Conservation (phyloP, 2,329 filamentous ascomycete species). For the Myriangium duriaei region DNA sequence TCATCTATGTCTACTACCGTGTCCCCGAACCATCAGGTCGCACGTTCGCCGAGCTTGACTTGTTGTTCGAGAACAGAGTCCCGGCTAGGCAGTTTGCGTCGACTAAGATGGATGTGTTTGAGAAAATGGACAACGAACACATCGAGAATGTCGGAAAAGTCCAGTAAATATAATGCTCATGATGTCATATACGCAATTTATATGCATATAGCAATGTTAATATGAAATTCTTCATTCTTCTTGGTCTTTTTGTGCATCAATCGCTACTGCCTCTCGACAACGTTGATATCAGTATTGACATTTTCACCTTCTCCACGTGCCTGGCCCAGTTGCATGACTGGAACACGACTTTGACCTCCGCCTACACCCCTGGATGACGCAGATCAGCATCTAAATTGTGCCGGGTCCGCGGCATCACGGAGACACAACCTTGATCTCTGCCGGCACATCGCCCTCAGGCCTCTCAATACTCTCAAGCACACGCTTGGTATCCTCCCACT, state of each 20-base stretch:
- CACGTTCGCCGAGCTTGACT: slow-evolving; percentile 74
- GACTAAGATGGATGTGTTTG: slow-evolving; percentile 44
- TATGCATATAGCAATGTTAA: background rate
- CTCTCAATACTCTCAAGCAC: slow-evolving; percentile 30
- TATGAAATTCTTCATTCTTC: background rate
- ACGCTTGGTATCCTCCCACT: slow-evolving; percentile 38
- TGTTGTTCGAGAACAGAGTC: slow-evolving; percentile 65
- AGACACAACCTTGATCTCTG: no score
- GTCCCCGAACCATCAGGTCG: slow-evolving; percentile 69
- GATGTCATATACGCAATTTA: background rate
- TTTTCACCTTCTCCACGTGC: no score
- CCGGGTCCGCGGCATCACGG: no score
- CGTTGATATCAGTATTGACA: no score
- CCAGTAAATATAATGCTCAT: background rate
- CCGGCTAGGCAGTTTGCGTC: slow-evolving; percentile 59
- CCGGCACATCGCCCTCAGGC: slow-evolving; percentile 10
- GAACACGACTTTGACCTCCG: no score
- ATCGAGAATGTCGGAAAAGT: slow-evolving; percentile 7
- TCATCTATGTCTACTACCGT: slow-evolving; percentile 70
- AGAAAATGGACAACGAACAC: slow-evolving; percentile 22
- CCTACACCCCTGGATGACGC: no score
- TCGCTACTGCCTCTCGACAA: no score
- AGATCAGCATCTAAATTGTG: no score
- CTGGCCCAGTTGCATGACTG: no score
- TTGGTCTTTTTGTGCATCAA: no score